These are phyloP conservation scores for Plectosphaerella cucumerina DNA, from an alignment of 2,329 filamentous ascomycete species.

Conservation along the genomic window DNA sequence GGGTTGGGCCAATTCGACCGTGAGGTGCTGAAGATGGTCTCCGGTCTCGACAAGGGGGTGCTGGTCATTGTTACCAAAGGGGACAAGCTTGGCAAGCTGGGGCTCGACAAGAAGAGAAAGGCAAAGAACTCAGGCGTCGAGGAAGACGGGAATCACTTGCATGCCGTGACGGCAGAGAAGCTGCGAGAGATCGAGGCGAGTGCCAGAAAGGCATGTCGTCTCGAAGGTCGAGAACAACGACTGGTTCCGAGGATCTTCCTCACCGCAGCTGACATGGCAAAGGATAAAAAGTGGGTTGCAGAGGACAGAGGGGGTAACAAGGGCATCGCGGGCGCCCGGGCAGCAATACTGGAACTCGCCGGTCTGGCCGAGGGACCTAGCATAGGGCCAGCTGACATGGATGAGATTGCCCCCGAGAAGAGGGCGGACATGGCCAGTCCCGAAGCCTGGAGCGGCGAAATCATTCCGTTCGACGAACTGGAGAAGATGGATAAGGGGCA, in stretches of 20 bases:
- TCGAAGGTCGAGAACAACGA: slow-evolving; percentile 14
- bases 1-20: neutral
- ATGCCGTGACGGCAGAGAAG: slow-evolving; percentile 14
- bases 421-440: slow-evolving; percentile 10
- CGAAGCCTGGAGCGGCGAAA: slow-evolving; percentile 23
- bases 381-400: neutral
- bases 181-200: slow-evolving; percentile 7
- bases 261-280: slow-evolving; percentile 32
- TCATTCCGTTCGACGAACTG: slow-evolving; percentile 29
- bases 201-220: slow-evolving; percentile 5
- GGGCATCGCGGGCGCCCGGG: slow-evolving; percentile 34
- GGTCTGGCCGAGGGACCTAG: slow-evolving; percentile 20
- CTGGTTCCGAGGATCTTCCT: slow-evolving; percentile 24
- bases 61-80: slow-evolving; percentile 53
- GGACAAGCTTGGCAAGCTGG: slow-evolving; percentile 37
- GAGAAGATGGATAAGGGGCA: slow-evolving; percentile 14
- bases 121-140: slow-evolving; percentile 12
- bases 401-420: neutral
- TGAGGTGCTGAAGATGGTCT: slow-evolving; percentile 2
- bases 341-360: slow-evolving; percentile 35
- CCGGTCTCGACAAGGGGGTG: slow-evolving; percentile 31
- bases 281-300: slow-evolving; percentile 17
- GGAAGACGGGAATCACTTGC: slow-evolving; percentile 16
- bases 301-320: slow-evolving; percentile 21
- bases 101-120: slow-evolving; percentile 15